Base-by-base conservation (phyloP, 2,329 filamentous ascomycete species). In the Pseudocercospora vitis region DNA sequence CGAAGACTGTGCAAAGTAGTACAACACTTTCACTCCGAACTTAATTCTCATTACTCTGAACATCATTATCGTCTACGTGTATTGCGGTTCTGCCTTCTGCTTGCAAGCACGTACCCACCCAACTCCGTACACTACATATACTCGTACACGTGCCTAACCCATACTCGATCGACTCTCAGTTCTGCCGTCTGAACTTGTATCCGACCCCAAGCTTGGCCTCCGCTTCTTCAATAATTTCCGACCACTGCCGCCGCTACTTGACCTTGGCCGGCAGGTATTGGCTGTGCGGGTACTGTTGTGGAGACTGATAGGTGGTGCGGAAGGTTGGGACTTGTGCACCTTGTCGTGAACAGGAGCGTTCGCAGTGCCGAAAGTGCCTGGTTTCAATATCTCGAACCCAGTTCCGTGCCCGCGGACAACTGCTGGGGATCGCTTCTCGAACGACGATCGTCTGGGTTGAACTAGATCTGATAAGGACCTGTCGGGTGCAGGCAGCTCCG, bases 371-470 rank as follows among this genome's bases (percentile, higher is more conserved):
- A 71, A 56, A 6, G 69, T 65, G 16, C 70, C 68, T 6, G 67
- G 66, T 47, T 57, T 63, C 3, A 72, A 55, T 19, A 72, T 67
- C 21, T 70, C 68, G 45, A 71, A 72, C 3, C 70, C 70, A 29
- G 65, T 61, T 8, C 67, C 68, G 33, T 66, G 62, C 4, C 68
- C 68, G 24, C 68, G 63, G 6, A 70, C n/a, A 26, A 68, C 58
- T 48, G 61, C 39, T 4, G 65, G 63, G 8, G 48, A 44, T 26
- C 55, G 55, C 31, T 60, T 60, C 40, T 68, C 65, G 33, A 67
- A 66, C 0, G 63, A 64, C 3, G 42, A n/a, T 7, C 58, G 58
- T 5, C 16, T 46, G 9, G 52, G 39, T 40, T 46, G 16, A 16
- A 40, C 26, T 21, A 31, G 46, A 12, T 39, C 19, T 8, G 24